phyloP scores from a whole-genome alignment of 352 stramenopile genomes.

The Phytophthora tentaculata region DNA sequence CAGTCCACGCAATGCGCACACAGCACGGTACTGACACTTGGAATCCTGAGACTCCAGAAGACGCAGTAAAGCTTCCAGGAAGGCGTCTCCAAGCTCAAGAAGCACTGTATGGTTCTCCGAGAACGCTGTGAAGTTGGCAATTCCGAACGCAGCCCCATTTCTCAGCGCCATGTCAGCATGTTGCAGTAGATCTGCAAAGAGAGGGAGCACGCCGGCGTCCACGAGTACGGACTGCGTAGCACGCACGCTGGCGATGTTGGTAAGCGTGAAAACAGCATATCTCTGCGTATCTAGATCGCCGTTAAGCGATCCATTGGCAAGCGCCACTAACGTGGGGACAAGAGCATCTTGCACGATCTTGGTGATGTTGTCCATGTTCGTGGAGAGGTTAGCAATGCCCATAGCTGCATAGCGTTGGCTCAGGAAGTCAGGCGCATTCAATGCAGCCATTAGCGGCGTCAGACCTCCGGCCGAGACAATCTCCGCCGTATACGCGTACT shows the following conservation, averaged over 20 bases:
- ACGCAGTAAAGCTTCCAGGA: slow-evolving; percentile 63
- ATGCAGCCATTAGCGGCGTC: slow-evolving; percentile 85
- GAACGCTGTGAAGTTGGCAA: slow-evolving; percentile 95
- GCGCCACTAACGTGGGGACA: slow-evolving; percentile 86
- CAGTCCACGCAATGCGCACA: slow-evolving; percentile 92
- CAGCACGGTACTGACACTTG: slow-evolving; percentile 90
- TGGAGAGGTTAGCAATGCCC: slow-evolving; percentile 95
- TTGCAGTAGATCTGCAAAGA: slow-evolving; percentile 78
- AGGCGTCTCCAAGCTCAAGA: slow-evolving; percentile 52
- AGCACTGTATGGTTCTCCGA: slow-evolving; percentile 90
- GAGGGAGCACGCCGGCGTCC: slow-evolving; percentile 68
- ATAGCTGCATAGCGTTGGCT: slow-evolving; percentile 95
- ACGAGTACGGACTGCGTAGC: slow-evolving; percentile 88
- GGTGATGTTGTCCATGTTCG: slow-evolving; percentile 89
- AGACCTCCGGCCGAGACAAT: slow-evolving; percentile 93
- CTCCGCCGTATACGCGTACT: slow-evolving; percentile 93
- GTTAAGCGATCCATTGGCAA: slow-evolving; percentile 82
- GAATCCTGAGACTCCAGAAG: slow-evolving; percentile 66
- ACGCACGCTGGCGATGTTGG: slow-evolving; percentile 91
- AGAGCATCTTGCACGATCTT: slow-evolving; percentile 93
- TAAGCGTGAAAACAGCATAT: slow-evolving; percentile 93
- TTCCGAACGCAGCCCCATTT: slow-evolving; percentile 90
- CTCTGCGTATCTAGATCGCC: slow-evolving; percentile 92
- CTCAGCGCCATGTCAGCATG: slow-evolving; percentile 86
- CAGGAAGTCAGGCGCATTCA: slow-evolving; percentile 92